Evolutionary conservation across 129 eudicot species (phyloP).

Genomic region (Artemisia tridentata): DNA sequence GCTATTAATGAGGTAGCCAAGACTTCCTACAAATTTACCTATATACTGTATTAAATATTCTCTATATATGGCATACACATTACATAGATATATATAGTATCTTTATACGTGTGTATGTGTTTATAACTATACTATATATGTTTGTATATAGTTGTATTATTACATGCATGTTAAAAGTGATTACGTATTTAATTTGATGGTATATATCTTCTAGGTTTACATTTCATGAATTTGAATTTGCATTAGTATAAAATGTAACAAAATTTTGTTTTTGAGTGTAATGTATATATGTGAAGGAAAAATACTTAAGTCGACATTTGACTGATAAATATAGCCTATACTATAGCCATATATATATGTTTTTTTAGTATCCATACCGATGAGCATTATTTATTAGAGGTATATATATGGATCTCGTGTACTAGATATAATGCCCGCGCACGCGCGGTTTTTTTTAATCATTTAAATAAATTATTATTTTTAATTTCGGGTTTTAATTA

Average conservation of each 20-base stretch:
- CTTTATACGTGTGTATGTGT: too few species aligned
- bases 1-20: conserved; percentile 55
- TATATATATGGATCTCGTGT: too few species aligned
- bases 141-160: neutral
- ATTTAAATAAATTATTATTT: too few species aligned
- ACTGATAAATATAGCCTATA: too few species aligned
- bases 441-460: too few species aligned
- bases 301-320: neutral
- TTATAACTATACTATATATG: too few species aligned
- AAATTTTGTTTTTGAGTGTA: neutral
- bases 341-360: too few species aligned
- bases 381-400: too few species aligned
- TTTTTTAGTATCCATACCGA: too few species aligned
- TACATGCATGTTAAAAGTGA: neutral
- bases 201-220: neutral
- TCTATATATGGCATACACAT: neutral
- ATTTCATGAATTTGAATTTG: neutral
- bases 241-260: neutral
- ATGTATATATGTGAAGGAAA: neutral
- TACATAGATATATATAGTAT: neutral
- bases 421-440: too few species aligned
- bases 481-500: too few species aligned
- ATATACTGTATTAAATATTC: neutral
- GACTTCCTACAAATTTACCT: conserved; percentile 20
- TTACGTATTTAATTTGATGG: neutral